Evolutionary conservation across 176 grass and related monocot species (phyloP).

Genomic region (Melocanna baccifera): DNA sequence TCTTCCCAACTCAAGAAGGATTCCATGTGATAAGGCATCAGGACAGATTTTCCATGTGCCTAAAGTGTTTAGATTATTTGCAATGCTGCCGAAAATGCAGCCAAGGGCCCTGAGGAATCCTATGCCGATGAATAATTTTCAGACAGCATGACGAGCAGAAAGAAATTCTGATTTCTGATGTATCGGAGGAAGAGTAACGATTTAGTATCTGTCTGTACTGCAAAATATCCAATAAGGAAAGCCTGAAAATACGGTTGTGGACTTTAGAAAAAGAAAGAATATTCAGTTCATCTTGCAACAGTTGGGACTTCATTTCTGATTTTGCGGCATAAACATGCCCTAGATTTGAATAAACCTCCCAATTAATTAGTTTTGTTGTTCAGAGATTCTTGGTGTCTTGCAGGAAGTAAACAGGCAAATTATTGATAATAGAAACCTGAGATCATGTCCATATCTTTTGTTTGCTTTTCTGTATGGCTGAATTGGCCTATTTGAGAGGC

Average conservation of each 20-base stretch:
- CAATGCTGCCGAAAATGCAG: constrained; percentile 36
- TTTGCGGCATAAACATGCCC: neutral
- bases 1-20: constrained; percentile 40
- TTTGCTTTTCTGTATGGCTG: constrained; percentile 55
- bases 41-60: constrained; percentile 44
- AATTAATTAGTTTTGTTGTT: constrained; percentile 30
- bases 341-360: constrained; percentile 8
- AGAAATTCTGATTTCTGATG: constrained; percentile 20
- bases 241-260: constrained; percentile 1
- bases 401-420: constrained; percentile 48
- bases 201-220: neutral
- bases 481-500: constrained; percentile 29
- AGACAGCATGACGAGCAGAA: constrained; percentile 36
- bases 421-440: constrained; percentile 41
- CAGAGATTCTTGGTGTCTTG: constrained; percentile 54
- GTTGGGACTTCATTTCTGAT: neutral
- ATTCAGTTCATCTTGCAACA: constrained; percentile 22
- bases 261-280: neutral
- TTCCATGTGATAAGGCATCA: constrained; percentile 53
- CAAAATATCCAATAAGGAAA: constrained; percentile 11
- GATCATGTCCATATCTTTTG: constrained; percentile 52
- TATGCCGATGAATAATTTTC: constrained; percentile 46
- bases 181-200: neutral
- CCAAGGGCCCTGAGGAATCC: constrained; percentile 41
- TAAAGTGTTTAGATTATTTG: constrained; percentile 39